Conservation (phyloP, 345 rosid species). For the Heritiera fomes region DNA sequence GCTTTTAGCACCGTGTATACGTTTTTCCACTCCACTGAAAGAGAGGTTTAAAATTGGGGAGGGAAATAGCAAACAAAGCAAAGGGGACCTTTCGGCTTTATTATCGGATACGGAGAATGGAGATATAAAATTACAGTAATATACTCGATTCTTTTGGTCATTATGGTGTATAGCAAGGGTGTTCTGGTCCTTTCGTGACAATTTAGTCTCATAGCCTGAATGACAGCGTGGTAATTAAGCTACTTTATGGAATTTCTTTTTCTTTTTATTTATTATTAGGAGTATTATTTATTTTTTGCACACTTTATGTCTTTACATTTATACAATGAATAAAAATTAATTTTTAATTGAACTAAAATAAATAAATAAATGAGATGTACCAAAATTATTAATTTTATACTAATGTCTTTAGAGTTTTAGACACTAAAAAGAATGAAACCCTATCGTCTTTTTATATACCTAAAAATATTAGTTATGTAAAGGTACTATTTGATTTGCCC, state of each 20-base stretch:
- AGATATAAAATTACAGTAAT: not conserved
- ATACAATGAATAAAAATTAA: too few relatives aligned
- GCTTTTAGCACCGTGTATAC: not conserved
- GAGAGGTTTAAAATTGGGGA: conserved; percentile 33
- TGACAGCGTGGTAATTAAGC: conserved; percentile 22
- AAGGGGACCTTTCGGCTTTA: not conserved
- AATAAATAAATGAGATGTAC: too few relatives aligned
- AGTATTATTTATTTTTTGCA: too few relatives aligned
- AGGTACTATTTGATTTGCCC: too few relatives aligned
- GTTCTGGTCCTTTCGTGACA: not conserved
- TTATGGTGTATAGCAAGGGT: not conserved
- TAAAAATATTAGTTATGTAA: too few relatives aligned
- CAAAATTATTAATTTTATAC: too few relatives aligned
- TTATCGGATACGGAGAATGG: not conserved
- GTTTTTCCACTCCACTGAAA: not conserved
- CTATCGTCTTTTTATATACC: too few relatives aligned
- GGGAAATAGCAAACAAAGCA: conserved; percentile 21
- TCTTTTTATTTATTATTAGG: not conserved
- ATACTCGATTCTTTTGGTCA: not conserved
- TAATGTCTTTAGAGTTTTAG: not conserved
- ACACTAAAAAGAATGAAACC: too few relatives aligned
- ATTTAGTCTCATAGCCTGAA: not conserved
- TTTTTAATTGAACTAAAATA: too few relatives aligned
- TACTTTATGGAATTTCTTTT: not conserved
- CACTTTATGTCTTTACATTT: not conserved